Base-by-base conservation (phyloP, 495 filamentous ascomycete genomes). In the Daldinia childiae region DNA sequence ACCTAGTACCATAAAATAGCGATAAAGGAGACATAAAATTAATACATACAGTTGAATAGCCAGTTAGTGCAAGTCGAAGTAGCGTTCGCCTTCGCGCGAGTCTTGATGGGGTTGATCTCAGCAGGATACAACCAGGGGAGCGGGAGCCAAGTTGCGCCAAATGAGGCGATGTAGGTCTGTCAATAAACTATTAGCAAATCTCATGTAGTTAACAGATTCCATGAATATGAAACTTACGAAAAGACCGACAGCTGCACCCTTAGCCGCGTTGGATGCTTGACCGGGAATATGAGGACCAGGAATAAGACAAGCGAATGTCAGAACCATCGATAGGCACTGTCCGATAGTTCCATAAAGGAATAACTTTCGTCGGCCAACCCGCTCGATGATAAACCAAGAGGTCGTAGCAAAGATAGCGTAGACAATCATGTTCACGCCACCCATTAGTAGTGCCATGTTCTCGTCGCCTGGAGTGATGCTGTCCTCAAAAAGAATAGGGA, bases 341-440 rank as follows among this genome's bases (percentile, higher is more conserved):
- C 92, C 92, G 9, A 90, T 64, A 29, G 88, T 90, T 29, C 92
- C 92, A 56, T 83, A 85, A 3, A 93, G 77, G 79, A 90, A 93
- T 32, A 94, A 81, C 59, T 91, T 90, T 12, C 92, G 86, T 9
- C 92, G 86, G 26, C 92, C 92, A 36, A 89, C 87, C 15, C 85
- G 86, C 82, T 94, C 91, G 62, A 94, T 89, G 74, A 92, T 87
- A 80, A 93, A 94, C 90, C 91, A 94, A 0, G 91, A 93, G 48
- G 89, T 86, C 0, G 91, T 93, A 0, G 92, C 80, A 68, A 91
- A 93, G 65, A 93, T 87, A 14, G 90, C 83, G 76, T 96, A 95
- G 32, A 94, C 88, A 24, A 93, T 85, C 83, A 92, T 90, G 82
- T 93, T 94, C 41, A 94, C 86, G 75, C 92, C 92, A 38, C 92